Evolutionary conservation across 805 yeast species (phyloP).

Genomic region (Suhomyces canberraensis): DNA sequence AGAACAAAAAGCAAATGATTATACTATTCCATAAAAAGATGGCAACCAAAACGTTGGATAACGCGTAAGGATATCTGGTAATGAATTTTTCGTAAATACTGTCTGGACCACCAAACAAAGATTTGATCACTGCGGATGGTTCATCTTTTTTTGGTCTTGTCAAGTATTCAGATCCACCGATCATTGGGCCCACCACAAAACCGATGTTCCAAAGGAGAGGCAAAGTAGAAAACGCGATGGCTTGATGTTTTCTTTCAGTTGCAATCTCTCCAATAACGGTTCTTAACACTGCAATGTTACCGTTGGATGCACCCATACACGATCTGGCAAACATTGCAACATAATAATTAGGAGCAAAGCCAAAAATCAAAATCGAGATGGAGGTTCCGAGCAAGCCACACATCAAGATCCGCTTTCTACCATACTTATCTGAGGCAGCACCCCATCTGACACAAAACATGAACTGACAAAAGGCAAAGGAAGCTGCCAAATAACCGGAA

Average conservation of each 20-base stretch:
- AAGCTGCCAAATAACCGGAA: slow-evolving; percentile 59
- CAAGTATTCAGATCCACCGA: slow-evolving; percentile 49
- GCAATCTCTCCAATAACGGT: slow-evolving; percentile 63
- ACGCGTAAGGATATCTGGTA: slow-evolving; percentile 34
- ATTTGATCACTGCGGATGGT: not conserved
- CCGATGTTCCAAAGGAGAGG: slow-evolving; percentile 65
- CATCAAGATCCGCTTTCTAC: slow-evolving; percentile 53
- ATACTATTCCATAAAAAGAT: slow-evolving; percentile 23
- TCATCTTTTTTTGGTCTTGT: slow-evolving; percentile 40
- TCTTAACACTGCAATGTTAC: slow-evolving; percentile 63
- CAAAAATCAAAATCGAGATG: slow-evolving; percentile 47
- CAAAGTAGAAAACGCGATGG: slow-evolving; percentile 57
- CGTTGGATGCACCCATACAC: slow-evolving; percentile 56
- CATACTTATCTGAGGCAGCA: slow-evolving; percentile 48
- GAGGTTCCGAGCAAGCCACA: slow-evolving; percentile 53
- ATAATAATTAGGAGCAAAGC: slow-evolving; percentile 50
- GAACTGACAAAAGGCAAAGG: slow-evolving; percentile 60
- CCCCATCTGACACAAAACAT: slow-evolving; percentile 63
- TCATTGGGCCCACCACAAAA: slow-evolving; percentile 56
- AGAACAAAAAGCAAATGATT: slow-evolving; percentile 29
- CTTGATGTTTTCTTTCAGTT: slow-evolving; percentile 54
- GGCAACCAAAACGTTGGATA: slow-evolving; percentile 36
- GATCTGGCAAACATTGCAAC: slow-evolving; percentile 53
- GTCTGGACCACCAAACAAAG: not conserved
- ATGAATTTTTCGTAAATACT: slow-evolving; percentile 25